Conservation (phyloP, 306 rosid species). For the Leucaena leucocephala region DNA sequence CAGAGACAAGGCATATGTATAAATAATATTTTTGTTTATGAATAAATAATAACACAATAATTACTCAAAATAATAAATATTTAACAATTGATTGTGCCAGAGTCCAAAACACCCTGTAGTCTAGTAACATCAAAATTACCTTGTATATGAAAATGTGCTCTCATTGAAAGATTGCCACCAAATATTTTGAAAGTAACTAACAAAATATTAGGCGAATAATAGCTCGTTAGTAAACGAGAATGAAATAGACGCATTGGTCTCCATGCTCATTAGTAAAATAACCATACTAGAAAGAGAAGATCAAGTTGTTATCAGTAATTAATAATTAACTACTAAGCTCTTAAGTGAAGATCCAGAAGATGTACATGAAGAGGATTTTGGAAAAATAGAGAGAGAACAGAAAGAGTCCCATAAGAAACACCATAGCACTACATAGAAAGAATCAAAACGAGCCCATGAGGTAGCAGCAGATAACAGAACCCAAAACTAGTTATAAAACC, state of each 20-base stretch:
- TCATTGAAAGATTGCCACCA: too few relatives aligned
- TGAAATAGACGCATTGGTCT: neutral
- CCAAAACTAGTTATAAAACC: neutral
- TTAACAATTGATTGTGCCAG: too few relatives aligned
- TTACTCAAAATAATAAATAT: too few relatives aligned
- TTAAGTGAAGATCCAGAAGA: constrained; percentile 38
- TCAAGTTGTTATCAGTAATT: constrained; percentile 13
- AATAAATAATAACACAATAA: too few relatives aligned
- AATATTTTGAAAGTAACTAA: too few relatives aligned
- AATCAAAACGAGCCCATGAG: constrained; percentile 47
- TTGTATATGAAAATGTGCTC: too few relatives aligned
- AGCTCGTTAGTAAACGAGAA: neutral
- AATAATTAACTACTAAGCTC: constrained; percentile 34
- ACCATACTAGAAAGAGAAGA: neutral
- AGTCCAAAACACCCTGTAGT: too few relatives aligned
- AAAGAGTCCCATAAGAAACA: constrained; percentile 36
- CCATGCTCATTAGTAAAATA: neutral
- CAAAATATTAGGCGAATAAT: neutral
- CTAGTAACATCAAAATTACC: too few relatives aligned
- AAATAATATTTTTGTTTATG: too few relatives aligned
- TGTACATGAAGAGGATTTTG: constrained; percentile 27
- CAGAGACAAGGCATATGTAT: too few relatives aligned
- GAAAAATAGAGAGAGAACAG: constrained; percentile 1
- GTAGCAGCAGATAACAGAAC: constrained; percentile 24
- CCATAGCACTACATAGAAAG: constrained; percentile 39